Evolutionary conservation across 2,329 filamentous ascomycete genomes (phyloP).

Genomic region (Tetracladium maxilliforme): DNA sequence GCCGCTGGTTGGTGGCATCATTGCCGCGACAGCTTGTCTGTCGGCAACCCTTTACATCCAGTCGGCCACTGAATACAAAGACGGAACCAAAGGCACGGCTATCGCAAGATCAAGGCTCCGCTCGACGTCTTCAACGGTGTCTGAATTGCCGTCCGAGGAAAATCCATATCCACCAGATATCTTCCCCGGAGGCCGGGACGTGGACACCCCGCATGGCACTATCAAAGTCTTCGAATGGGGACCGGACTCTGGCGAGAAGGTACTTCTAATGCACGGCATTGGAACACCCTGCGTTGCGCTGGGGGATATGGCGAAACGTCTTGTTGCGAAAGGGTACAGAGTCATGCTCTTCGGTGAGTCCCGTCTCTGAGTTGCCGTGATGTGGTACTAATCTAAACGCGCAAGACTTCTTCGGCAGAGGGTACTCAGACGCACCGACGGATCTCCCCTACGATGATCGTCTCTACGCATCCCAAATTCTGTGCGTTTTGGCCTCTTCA

Average conservation of each 20-base stretch:
- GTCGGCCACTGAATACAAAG: no score
- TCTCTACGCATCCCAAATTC: slow-evolving; percentile 59
- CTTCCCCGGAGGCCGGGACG: slow-evolving; percentile 59
- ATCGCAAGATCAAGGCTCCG: no score
- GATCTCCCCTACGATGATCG: slow-evolving; percentile 58
- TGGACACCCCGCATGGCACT: slow-evolving; percentile 58
- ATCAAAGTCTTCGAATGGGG: slow-evolving; percentile 77
- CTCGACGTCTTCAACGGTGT: no score
- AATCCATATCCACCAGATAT: slow-evolving; percentile 58
- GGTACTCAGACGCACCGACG: slow-evolving; percentile 48
- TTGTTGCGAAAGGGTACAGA: slow-evolving; percentile 56
- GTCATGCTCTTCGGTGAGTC: slow-evolving; percentile 77
- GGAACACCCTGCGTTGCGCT: slow-evolving; percentile 68
- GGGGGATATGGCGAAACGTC: slow-evolving; percentile 46
- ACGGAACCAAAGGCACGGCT: no score
- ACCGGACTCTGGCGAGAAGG: slow-evolving; percentile 55
- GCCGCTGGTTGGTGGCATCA: no score
- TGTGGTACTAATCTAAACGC: slow-evolving; percentile 15
- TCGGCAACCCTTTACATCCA: no score
- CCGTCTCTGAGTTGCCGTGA: slow-evolving; percentile 18
- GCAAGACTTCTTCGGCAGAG: slow-evolving; percentile 54
- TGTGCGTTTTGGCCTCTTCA: slow-evolving; percentile 57
- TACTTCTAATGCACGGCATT: slow-evolving; percentile 72
- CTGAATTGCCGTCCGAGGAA: no score
- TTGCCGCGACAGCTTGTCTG: no score